phyloP scores from a whole-genome alignment of 2,329 filamentous ascomycete species.

The Trichoderma simmonsii region DNA sequence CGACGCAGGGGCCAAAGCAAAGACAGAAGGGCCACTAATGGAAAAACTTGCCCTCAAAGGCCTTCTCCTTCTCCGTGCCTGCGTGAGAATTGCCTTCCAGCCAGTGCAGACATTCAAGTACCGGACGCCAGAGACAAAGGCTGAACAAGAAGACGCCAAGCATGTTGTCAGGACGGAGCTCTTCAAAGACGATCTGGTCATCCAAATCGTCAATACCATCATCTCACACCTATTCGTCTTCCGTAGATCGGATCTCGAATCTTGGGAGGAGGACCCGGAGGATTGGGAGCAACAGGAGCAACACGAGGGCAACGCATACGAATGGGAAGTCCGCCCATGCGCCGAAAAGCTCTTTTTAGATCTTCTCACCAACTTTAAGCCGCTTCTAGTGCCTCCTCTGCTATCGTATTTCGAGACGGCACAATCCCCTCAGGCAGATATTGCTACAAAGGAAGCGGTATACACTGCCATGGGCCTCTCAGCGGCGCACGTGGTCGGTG shows the following conservation, averaged over 20 bases:
- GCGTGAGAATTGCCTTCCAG: conserved; percentile 79
- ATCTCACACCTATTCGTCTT: conserved; percentile 89
- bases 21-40: conserved; percentile 59
- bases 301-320: conserved; percentile 78
- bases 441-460: conserved; percentile 87
- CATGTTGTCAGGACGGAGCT: conserved; percentile 69
- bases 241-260: conserved; percentile 75
- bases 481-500: conserved; percentile 67
- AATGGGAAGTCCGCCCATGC: conserved; percentile 88
- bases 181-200: conserved; percentile 71
- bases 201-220: conserved; percentile 77
- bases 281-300: conserved; percentile 94
- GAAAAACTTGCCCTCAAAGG: conserved; percentile 83
- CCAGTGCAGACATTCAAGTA: conserved; percentile 82
- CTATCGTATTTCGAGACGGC: conserved; percentile 79
- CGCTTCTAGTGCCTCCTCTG: conserved; percentile 73
- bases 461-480: conserved; percentile 91
- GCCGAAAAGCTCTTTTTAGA: conserved; percentile 93
- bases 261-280: conserved; percentile 92
- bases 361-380: conserved; percentile 83
- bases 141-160: conserved; percentile 70
- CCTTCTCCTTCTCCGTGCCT: conserved; percentile 76
- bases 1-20: conserved; percentile 43
- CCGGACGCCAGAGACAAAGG: conserved; percentile 67
- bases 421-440: conserved; percentile 61